Percentiles rank a stretch among this genome's conserved stretches.
Conservation (phyloP, 768 basidiomycete genomes). For the Mycena rosella region DNA sequence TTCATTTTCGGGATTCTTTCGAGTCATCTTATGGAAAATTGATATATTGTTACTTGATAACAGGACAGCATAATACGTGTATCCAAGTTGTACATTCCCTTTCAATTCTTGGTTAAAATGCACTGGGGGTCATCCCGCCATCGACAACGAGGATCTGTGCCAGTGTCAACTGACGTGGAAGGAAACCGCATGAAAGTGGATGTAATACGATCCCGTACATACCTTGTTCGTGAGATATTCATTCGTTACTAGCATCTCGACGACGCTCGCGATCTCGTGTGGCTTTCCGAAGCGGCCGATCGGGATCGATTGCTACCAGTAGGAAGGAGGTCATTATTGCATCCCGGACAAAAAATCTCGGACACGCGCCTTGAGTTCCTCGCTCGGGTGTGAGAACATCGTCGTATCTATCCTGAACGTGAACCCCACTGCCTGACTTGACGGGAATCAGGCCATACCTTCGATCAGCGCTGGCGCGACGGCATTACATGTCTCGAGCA, state of each 20-base stretch:
- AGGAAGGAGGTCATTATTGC: background rate
- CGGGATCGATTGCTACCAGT: constrained; percentile 57
- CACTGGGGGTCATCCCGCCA: constrained; percentile 59
- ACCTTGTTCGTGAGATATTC: constrained; percentile 72
- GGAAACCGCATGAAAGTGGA: too few relatives aligned
- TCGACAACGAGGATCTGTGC: constrained; percentile 61
- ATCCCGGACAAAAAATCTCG: constrained; percentile 21
- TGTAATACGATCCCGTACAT: background rate
- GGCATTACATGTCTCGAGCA: constrained; percentile 61
- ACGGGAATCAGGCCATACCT: constrained; percentile 42
- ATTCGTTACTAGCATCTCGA: constrained; percentile 63
- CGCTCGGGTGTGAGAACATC: constrained; percentile 60
- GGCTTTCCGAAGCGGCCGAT: constrained; percentile 65
- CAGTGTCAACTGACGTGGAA: background rate
- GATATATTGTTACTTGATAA: too few relatives aligned
- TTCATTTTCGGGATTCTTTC: too few relatives aligned
- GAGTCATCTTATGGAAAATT: too few relatives aligned
- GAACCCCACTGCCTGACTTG: background rate
- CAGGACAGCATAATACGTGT: too few relatives aligned
- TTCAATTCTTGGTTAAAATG: constrained; percentile 53
- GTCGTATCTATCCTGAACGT: constrained; percentile 51
- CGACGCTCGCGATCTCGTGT: constrained; percentile 64
- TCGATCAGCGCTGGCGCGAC: constrained; percentile 65
- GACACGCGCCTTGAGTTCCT: constrained; percentile 47
- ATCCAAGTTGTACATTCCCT: too few relatives aligned